Evolutionary conservation across 2,329 filamentous ascomycete genomes (phyloP).

Genomic region (Cytospora piceicola): DNA sequence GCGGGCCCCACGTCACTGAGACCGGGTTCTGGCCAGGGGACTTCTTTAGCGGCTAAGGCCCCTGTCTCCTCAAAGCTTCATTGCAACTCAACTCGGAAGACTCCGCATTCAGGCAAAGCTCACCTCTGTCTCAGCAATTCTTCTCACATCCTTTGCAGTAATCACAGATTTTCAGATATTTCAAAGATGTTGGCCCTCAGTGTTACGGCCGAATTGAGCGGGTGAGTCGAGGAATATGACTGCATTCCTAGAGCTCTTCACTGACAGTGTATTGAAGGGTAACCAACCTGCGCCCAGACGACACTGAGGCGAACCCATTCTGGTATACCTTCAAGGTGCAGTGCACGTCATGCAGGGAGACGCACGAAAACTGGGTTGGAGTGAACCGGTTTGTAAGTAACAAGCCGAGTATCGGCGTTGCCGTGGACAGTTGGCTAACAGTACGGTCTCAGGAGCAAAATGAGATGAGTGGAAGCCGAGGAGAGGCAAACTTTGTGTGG

Average conservation of each 20-base stretch:
- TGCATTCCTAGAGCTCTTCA: background rate
- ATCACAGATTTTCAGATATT: conserved; percentile 38
- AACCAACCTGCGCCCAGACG: conserved; percentile 83
- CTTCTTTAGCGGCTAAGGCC: background rate
- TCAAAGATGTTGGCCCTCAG: conserved; percentile 66
- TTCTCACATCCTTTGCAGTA: background rate
- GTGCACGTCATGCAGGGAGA: conserved; percentile 96
- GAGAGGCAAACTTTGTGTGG: conserved; percentile 99
- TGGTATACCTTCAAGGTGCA: conserved; percentile 98
- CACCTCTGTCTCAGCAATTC: background rate
- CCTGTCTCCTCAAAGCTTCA: background rate
- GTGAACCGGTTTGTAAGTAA: conserved; percentile 82
- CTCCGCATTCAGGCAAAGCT: background rate
- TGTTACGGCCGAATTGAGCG: conserved; percentile 70
- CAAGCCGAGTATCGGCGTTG: conserved; percentile 13
- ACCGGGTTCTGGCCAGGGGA: background rate
- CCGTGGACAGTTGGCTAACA: conserved; percentile 7
- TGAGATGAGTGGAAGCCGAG: conserved; percentile 88
- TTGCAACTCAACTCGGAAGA: background rate
- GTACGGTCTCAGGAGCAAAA: conserved; percentile 70
- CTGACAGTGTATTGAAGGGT: conserved; percentile 60
- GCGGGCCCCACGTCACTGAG: background rate
- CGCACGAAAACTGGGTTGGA: conserved; percentile 82
- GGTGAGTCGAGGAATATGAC: conserved; percentile 53
- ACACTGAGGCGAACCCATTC: conserved; percentile 81